Base-by-base conservation (phyloP, 768 basidiomycete genomes). In the Leucosporidium yakuticum region DNA sequence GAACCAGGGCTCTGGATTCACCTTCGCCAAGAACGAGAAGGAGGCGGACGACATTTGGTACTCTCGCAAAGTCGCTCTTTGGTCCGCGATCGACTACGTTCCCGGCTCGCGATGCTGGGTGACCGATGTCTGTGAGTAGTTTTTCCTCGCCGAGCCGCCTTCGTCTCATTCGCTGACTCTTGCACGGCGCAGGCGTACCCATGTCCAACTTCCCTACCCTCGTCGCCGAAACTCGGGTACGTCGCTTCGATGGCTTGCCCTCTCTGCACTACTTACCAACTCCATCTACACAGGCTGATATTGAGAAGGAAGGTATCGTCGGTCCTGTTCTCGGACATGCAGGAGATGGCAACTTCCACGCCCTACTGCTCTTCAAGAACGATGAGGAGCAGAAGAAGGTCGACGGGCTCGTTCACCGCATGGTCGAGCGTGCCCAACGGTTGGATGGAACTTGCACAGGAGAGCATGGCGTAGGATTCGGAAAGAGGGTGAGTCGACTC, bases 41-140 rank as follows among this genome's bases (percentile, higher is more conserved):
- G 84, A 93, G 47, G 95, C 95, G 79, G 88, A 90, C 74, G 90
- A 89, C 2, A 79, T 94, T 51, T 88, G 84, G 81, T 86, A 87
- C 36, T 87, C 71, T 27, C 39, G 76, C 14, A 76, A 76, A 58
- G 67, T 70, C 29, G 69, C 69, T 0, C 60, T 74, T 17, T 75
- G 70, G 71, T 67, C 68, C 9, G 74, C 74, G 17, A 47, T 75
- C 29, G 69, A 69, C 9, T 70, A 63, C 29, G 25, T 44, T 1
- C 58, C 60, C 0, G 67, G 70, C 0, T 23, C 64, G 1, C 34
- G 62, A 29, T 70, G 86, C 64, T 93, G 91, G 91, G 88, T 88
- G 5, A 73, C 72, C 4, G 72, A 73, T 27, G 72, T 73, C n/a
- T 73, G 72, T 36, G 68, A 64, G 7, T 68, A 60, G 1, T 21